Conservation (phyloP, 2,329 filamentous ascomycete species). For the Penicillium sp. region DNA sequence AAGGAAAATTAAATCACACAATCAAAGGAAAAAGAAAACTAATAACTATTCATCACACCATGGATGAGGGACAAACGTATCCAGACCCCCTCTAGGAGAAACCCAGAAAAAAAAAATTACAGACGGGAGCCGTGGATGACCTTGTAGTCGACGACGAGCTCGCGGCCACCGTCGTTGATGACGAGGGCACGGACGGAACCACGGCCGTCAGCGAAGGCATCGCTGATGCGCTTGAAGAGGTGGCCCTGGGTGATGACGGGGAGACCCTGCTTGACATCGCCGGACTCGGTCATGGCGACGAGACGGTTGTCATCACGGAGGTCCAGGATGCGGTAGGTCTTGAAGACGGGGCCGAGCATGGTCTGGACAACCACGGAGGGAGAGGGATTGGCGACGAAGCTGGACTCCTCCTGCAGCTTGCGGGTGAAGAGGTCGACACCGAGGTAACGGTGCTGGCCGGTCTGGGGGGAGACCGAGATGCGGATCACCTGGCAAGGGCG, state of each 20-base stretch:
- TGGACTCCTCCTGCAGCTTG: slow-evolving; percentile 98
- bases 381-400: slow-evolving; percentile 93
- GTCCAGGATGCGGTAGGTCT: slow-evolving; percentile 99
- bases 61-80: slow-evolving; percentile 5
- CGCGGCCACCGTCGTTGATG: slow-evolving; percentile 86
- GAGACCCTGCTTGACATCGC: slow-evolving; percentile 95
- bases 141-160: slow-evolving; percentile 99
- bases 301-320: slow-evolving; percentile 78
- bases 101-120: slow-evolving; percentile 39
- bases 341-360: slow-evolving; percentile 99
- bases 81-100: slow-evolving; percentile 4
- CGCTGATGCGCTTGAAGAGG: slow-evolving; percentile 75
- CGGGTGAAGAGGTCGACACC: slow-evolving; percentile 99
- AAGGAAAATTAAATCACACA: slow-evolving; percentile 24
- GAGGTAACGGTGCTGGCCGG: slow-evolving; percentile 98
- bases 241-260: slow-evolving; percentile 93
- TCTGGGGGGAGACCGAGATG: slow-evolving; percentile 96
- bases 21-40: slow-evolving; percentile 7
- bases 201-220: slow-evolving; percentile 85
- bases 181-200: slow-evolving; percentile 93
- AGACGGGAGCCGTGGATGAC: slow-evolving; percentile 77
- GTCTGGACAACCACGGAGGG: slow-evolving; percentile 98
- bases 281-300: slow-evolving; percentile 97
- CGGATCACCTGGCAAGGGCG: slow-evolving; percentile 99
- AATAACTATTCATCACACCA: slow-evolving; percentile 17